Base-by-base conservation (phyloP, 495 filamentous ascomycete genomes). In the Lophium mytilinum region DNA sequence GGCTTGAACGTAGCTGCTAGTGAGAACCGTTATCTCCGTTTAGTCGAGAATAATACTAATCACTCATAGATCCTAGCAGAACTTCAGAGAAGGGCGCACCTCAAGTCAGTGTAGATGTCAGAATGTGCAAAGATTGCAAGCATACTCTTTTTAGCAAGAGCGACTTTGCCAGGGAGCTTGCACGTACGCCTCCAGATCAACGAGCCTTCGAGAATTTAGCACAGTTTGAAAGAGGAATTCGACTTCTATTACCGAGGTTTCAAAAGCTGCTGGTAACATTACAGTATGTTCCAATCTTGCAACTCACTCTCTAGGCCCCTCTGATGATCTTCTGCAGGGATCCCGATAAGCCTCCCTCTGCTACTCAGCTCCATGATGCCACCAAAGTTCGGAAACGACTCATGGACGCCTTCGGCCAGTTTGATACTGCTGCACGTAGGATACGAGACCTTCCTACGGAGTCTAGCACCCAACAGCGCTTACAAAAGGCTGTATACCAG, bases 81-180 rank as follows among this genome's bases (percentile, higher is more conserved):
- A 63, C 75, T 21, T 75, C 82, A 18, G 88, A 91, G 64, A 90
- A 91, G 65, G 53, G 68, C 1, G 67, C 69, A 11, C 74, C 71
- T 8, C 72, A 85, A 41, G 72, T 94, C 33, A 82, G 78, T 46
- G 70, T 97, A 37, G 88, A 96, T 63, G 73, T 99, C 18, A 79
- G 94, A 19, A 89, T 99, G 76, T 99, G 93, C 72, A 85, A 85
- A 66, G 87, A 92, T 50, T 99, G 93, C 75, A 87, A 84, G 60
- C 73, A 74, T 42, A 96, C 85, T 5, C 76, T 96, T 37, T 98
- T 97, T 70, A 82, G 85, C 50, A 85, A 85, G 53, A 80, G 83
- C 17, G 93, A 96, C 63, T 97, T 96, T 64, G 78, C 80, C 45
- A 82, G 80, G 33, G 84, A 88, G 37, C 68, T 88, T 10, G 72